Evolutionary conservation across 805 yeast species (phyloP).

Genomic region (Groenewaldozyma salmanticensis): DNA sequence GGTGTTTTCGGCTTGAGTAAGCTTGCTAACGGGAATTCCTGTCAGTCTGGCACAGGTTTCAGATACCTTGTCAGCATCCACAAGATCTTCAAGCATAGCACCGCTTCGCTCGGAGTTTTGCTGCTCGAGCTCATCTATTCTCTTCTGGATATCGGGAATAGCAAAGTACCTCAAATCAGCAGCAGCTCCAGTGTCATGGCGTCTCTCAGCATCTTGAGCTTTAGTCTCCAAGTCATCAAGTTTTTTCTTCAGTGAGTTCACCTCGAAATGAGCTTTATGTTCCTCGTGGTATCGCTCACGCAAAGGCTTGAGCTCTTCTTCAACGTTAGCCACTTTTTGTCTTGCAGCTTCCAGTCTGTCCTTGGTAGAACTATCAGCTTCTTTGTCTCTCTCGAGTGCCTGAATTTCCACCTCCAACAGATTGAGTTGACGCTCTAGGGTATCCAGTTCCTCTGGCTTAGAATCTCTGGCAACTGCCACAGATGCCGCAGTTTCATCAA

Average conservation of each 20-base stretch:
- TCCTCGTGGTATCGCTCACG: constrained; percentile 80
- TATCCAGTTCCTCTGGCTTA: constrained; percentile 93
- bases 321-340: constrained; percentile 69
- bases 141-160: constrained; percentile 79
- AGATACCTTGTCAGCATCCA: constrained; percentile 85
- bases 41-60: constrained; percentile 95
- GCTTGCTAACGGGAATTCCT: constrained; percentile 91
- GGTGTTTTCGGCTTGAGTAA: constrained; percentile 90
- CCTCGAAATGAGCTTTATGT: constrained; percentile 82
- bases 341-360: constrained; percentile 77
- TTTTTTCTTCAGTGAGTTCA: constrained; percentile 80
- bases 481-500: constrained; percentile 93
- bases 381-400: constrained; percentile 93
- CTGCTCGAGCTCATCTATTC: constrained; percentile 64
- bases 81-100: constrained; percentile 76
- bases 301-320: constrained; percentile 76
- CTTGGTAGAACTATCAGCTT: constrained; percentile 69
- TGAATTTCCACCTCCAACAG: constrained; percentile 90
- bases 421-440: constrained; percentile 84
- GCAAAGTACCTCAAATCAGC: constrained; percentile 97
- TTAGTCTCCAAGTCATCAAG: constrained; percentile 87
- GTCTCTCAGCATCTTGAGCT: constrained; percentile 94
- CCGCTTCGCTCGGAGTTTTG: constrained; percentile 62
- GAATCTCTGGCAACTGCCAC: constrained; percentile 98
- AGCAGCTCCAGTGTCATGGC: constrained; percentile 86